Conservation (phyloP, 140 eudicot genomes). For the Bidens hawaiensis region DNA sequence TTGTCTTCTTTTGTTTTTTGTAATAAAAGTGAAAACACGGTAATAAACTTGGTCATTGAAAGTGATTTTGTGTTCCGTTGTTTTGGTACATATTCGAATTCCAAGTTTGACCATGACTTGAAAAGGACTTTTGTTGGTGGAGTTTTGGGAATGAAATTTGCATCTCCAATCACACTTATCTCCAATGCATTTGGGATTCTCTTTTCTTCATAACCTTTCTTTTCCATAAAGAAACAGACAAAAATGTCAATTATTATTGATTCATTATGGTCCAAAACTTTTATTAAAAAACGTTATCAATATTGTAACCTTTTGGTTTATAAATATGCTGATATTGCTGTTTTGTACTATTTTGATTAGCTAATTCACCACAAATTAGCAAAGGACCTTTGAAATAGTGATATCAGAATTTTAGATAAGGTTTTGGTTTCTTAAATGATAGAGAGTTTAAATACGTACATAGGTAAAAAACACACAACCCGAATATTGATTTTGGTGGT, state of each 20-base stretch:
- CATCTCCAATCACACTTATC: conserved; percentile 17
- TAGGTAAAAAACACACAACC: no score
- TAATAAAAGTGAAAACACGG: no score
- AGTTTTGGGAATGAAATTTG: conserved; percentile 22
- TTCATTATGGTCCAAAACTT: neutral
- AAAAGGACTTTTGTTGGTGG: conserved; percentile 27
- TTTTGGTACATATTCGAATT: conserved; percentile 18
- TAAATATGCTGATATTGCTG: neutral
- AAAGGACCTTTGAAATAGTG: no score
- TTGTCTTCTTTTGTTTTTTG: no score
- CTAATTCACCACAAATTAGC: no score
- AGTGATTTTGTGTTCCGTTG: no score
- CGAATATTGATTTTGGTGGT: no score
- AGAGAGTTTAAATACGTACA: no score
- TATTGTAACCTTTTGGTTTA: neutral
- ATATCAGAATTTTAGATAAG: no score
- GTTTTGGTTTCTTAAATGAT: no score
- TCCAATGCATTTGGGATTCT: conserved; percentile 36
- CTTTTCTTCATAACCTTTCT: conserved; percentile 30
- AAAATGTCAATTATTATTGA: conserved; percentile 11
- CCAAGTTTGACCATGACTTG: conserved; percentile 24
- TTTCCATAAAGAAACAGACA: conserved; percentile 10
- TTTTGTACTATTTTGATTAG: neutral
- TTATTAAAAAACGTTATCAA: neutral
- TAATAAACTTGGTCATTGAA: no score